phyloP scores from a whole-genome alignment of 345 rosid genomes.

The Eucalyptus marginata region DNA sequence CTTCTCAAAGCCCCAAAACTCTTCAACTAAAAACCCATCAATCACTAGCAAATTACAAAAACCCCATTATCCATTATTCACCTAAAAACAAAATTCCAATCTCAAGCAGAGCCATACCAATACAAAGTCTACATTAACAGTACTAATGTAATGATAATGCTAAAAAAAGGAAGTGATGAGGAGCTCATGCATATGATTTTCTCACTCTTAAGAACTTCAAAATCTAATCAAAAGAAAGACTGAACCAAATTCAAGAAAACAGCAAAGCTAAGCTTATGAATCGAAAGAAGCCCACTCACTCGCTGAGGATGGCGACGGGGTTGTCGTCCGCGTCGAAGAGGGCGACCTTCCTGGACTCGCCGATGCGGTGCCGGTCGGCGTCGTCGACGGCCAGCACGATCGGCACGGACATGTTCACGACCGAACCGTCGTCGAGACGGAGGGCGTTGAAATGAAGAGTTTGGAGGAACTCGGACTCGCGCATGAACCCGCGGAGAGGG shows the following conservation, averaged over 20 bases:
- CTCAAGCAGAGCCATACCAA: not conserved
- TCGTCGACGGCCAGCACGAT: constrained; percentile 86
- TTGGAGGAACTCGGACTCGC: constrained; percentile 99
- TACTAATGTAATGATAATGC: not conserved
- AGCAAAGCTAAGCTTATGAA: not conserved
- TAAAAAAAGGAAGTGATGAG: not conserved
- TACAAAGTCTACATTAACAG: not conserved
- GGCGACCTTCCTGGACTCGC: constrained; percentile 57
- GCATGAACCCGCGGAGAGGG: constrained; percentile 93
- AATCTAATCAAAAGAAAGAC: not conserved
- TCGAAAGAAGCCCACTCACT: constrained; percentile 34
- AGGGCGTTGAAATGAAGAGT: constrained; percentile 98
- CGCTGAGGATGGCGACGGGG: constrained; percentile 61
- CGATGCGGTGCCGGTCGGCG: constrained; percentile 49
- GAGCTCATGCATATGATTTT: not conserved
- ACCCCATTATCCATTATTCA: not conserved
- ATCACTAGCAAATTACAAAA: not conserved
- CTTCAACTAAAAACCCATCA: not conserved
- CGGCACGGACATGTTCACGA: constrained; percentile 96
- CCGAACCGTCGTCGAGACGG: constrained; percentile 83
- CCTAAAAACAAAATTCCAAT: not conserved
- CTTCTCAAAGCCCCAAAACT: not conserved
- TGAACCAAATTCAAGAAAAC: not conserved
- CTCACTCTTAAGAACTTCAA: not conserved
- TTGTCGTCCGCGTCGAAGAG: constrained; percentile 61